These are phyloP conservation scores for sunflower (Helianthus annuus) DNA, from an alignment of 129 eudicot species.

Conservation along the genomic window DNA sequence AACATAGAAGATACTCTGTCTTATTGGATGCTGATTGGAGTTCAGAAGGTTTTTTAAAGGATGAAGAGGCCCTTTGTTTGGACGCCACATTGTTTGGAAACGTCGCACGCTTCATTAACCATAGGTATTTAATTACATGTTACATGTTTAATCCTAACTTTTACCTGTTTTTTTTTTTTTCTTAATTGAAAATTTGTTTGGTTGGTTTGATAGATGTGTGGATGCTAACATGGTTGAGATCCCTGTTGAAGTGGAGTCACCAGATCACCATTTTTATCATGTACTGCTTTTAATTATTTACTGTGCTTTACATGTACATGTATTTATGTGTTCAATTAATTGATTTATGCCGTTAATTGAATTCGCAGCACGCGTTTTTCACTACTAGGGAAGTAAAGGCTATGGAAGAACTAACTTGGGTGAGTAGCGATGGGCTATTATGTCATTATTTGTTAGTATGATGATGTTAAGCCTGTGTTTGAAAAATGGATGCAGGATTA, in stretches of 20 bases:
- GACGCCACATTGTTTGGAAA: conserved; percentile 63
- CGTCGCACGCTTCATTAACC: conserved; percentile 64
- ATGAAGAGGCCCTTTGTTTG: conserved; percentile 65
- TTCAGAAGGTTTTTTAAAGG: conserved; percentile 53
- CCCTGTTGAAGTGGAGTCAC: conserved; percentile 69
- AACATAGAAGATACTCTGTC: conserved; percentile 50
- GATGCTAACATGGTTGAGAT: conserved; percentile 63
- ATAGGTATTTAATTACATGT: conserved; percentile 41
- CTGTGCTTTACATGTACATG: not conserved
- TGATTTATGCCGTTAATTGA: not conserved
- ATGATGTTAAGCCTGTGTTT: conserved; percentile 14
- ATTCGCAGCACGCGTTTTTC: conserved; percentile 60
- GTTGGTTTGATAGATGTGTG: conserved; percentile 41
- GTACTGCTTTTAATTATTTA: conserved; percentile 29
- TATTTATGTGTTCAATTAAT: not conserved
- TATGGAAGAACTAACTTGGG: conserved; percentile 70
- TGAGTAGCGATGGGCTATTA: conserved; percentile 23
- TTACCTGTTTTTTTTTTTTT: not conserved
- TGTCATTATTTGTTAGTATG: too few relatives aligned
- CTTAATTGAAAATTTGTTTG: not conserved
- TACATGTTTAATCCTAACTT: not conserved
- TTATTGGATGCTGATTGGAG: conserved; percentile 70
- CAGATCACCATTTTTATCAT: conserved; percentile 70
- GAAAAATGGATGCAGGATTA: conserved; percentile 52
- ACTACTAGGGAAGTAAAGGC: conserved; percentile 56